Evolutionary conservation across 192 early-diverging fungal species (phyloP).

Genomic region (Paraglomus brasilianum): DNA sequence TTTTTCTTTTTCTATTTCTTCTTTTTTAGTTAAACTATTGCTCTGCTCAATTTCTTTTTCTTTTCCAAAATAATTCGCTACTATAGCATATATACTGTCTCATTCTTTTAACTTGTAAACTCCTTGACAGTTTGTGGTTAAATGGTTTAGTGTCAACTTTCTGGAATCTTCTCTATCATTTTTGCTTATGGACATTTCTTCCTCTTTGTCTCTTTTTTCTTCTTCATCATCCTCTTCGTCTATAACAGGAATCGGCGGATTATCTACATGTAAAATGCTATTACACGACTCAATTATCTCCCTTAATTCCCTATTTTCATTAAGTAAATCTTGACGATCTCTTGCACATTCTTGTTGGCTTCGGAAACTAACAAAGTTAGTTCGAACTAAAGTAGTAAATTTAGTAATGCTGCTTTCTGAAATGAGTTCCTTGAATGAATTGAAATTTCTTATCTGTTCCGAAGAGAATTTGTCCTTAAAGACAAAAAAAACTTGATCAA

Average conservation of each 20-base stretch:
- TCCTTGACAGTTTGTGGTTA: conserved; percentile 5
- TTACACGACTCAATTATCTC: conserved; percentile 19
- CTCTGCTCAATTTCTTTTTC: conserved; percentile 8
- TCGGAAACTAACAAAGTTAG: conserved; percentile 8
- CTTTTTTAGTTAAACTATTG: background rate
- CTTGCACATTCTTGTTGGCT: conserved; percentile 1
- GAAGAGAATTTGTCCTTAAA: background rate
- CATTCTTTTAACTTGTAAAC: conserved; percentile 18
- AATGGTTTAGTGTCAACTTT: background rate
- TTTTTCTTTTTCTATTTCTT: conserved; percentile 1
- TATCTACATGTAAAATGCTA: conserved; percentile 5
- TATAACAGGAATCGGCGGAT: conserved; percentile 15
- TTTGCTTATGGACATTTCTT: background rate
- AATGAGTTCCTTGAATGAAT: conserved; percentile 11
- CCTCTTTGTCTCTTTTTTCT: background rate
- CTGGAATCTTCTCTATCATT: conserved; percentile 4
- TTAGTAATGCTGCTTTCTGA: conserved; percentile 7
- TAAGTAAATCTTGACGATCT: background rate
- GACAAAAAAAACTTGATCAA: conserved; percentile 19
- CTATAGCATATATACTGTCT: conserved; percentile 11
- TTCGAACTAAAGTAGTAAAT: conserved; percentile 21
- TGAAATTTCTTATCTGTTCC: conserved; percentile 11
- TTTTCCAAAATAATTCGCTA: conserved; percentile 1
- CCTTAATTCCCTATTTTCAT: background rate
- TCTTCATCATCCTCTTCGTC: conserved; percentile 1